phyloP scores from a whole-genome alignment of 164 flowering plant genomes.

The Buxus sempervirens region DNA sequence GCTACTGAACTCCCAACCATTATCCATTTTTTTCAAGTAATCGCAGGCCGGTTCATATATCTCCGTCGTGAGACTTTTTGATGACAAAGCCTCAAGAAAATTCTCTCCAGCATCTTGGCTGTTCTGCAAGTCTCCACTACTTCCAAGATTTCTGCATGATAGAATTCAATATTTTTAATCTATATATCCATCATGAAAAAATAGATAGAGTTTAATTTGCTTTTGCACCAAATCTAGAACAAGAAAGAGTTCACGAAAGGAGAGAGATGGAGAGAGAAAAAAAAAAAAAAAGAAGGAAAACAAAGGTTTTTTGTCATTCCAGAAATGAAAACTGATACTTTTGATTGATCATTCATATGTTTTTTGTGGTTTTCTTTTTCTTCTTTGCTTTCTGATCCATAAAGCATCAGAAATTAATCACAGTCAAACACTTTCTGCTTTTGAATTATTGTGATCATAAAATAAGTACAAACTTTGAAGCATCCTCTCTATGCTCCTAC shows the following conservation, averaged over 20 bases:
- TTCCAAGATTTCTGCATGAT: slow-evolving; percentile 34
- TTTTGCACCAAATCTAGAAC: not conserved
- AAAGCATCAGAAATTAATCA: not conserved
- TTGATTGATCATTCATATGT: too few relatives aligned
- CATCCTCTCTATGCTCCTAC: slow-evolving; percentile 10
- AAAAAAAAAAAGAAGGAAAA: not conserved
- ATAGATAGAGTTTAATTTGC: not conserved
- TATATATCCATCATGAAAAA: not conserved
- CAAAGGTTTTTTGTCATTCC: too few relatives aligned
- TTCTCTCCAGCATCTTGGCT: slow-evolving; percentile 42
- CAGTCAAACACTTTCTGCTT: not conserved
- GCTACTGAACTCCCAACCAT: slow-evolving; percentile 41
- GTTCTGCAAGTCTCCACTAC: slow-evolving; percentile 32
- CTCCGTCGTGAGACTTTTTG: slow-evolving; percentile 31
- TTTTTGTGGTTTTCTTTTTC: too few relatives aligned
- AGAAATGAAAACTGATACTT: too few relatives aligned
- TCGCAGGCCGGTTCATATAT: slow-evolving; percentile 49
- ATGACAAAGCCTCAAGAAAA: slow-evolving; percentile 37
- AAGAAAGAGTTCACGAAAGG: not conserved
- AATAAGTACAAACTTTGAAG: not conserved
- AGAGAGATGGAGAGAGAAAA: not conserved
- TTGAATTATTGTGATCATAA: not conserved
- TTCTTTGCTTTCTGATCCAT: not conserved
- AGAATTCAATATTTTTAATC: not conserved
- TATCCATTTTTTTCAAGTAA: slow-evolving; percentile 49